Evolutionary conservation across 1,139 yeast genomes (phyloP).

Genomic region (Magnusiomyces paraingens): DNA sequence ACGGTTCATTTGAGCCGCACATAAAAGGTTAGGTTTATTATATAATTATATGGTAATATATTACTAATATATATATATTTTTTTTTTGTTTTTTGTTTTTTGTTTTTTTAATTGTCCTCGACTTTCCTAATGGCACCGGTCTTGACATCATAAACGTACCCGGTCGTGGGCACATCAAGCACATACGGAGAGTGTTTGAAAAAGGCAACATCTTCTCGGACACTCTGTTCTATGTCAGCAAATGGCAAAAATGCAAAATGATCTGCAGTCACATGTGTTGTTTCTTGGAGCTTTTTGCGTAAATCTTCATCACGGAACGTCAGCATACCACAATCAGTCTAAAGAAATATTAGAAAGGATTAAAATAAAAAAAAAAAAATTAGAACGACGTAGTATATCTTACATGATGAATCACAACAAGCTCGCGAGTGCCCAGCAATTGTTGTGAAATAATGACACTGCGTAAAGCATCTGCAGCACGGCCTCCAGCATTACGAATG

Average conservation of each 20-base stretch:
- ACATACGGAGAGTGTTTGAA: conserved; percentile 1
- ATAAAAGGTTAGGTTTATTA: background rate
- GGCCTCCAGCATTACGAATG: conserved; percentile 43
- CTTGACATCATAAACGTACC: conserved; percentile 5
- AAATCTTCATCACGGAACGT: conserved; percentile 1
- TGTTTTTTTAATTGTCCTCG: background rate
- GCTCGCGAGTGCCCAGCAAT: conserved; percentile 37
- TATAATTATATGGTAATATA: background rate
- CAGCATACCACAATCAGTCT: conserved; percentile 6
- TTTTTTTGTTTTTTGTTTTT: background rate
- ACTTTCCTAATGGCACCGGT: conserved; percentile 1
- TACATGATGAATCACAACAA: conserved; percentile 36
- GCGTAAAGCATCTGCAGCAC: conserved; percentile 39
- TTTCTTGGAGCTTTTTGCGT: background rate
- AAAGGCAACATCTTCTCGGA: background rate
- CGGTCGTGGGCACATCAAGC: conserved; percentile 1
- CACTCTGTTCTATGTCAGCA: background rate
- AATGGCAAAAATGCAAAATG: conserved; percentile 4
- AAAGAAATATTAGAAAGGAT: background rate
- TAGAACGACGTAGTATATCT: background rate
- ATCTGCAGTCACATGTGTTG: background rate
- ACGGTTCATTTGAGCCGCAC: no score
- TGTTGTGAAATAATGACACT: conserved; percentile 38
- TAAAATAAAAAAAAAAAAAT: background rate
- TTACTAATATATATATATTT: background rate